Evolutionary conservation across 148 eudicot genomes (phyloP).

Genomic region (Heliosperma pusillum): DNA sequence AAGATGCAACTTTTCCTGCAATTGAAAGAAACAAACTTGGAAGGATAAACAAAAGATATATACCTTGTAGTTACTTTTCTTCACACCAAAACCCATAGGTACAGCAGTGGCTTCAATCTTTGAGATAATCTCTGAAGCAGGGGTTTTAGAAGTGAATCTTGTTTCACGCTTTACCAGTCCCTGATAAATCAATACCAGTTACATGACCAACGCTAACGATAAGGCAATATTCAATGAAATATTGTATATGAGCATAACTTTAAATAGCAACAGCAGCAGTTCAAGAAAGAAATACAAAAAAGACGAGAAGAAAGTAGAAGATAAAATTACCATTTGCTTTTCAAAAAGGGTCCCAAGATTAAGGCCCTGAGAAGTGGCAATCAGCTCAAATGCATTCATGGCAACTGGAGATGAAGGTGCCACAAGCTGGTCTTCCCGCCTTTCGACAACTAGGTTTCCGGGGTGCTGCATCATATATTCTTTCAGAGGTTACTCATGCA

Average conservation of each 20-base stretch:
- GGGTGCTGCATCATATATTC: slow-evolving; percentile 36
- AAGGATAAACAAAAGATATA: background rate
- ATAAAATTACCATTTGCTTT: slow-evolving; percentile 62
- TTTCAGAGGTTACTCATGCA: background rate
- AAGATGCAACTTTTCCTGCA: background rate
- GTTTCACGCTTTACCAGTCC: slow-evolving; percentile 90
- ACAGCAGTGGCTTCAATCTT: slow-evolving; percentile 75
- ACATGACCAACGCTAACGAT: background rate
- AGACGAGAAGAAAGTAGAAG: too few relatives aligned
- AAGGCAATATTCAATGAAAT: background rate
- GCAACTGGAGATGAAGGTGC: slow-evolving; percentile 44
- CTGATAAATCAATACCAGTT: slow-evolving; percentile 29
- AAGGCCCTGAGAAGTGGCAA: slow-evolving; percentile 92
- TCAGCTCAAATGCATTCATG: slow-evolving; percentile 96
- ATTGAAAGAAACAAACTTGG: background rate
- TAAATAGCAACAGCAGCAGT: background rate
- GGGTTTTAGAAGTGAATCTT: slow-evolving; percentile 79
- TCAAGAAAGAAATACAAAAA: background rate
- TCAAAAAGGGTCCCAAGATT: slow-evolving; percentile 84
- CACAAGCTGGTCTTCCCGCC: slow-evolving; percentile 49
- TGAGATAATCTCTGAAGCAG: slow-evolving; percentile 65
- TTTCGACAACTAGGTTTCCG: slow-evolving; percentile 73
- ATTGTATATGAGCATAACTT: too few relatives aligned
- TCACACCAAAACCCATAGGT: slow-evolving; percentile 87
- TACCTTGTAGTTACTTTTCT: slow-evolving; percentile 86